Base-by-base conservation (phyloP, 257 asterid genomes). In the Ilex aquifolium region DNA sequence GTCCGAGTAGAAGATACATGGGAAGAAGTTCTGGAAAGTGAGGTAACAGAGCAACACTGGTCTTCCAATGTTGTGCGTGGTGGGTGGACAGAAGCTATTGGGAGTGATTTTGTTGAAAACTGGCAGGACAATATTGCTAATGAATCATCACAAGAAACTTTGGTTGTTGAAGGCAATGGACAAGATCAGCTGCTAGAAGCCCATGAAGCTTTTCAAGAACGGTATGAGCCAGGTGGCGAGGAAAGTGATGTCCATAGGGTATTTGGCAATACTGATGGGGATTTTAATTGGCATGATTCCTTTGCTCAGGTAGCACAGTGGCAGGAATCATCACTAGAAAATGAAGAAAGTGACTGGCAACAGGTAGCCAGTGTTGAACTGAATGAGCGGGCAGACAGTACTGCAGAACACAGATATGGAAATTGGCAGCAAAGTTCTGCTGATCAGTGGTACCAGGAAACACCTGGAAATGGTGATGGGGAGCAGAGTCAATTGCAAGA, bases 401-500 rank as follows among this genome's bases (percentile, higher is more conserved):
- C 55, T 49, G 65, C 66, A 65, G 88, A 72, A 71, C 57, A 66
- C 63, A 64, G 51, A 48, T 51, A 6, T 30, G 65, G 74, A 73
- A 69, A 57, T 51, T 78, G 74, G 82, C 81, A 69, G 57, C 82
- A 79, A 57, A 59, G 17, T 58, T 54, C 73, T 60, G 77, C 65
- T 59, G 62, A 67, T 65, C 82, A 73, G 27, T 73, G 74, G 77
- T 64, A 70, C 67, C 85, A 17, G 39, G 91, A 74, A 74, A 68
- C 71, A 29, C 60, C 74, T 42, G 71, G 60, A 32, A 68, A 72
- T 72, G 70, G 64, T 65, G 74, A 44, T 60, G 77, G 71, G 55
- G 88, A 68, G 57, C 82, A 72, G 53, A 74, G 64, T 71, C 76
- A 65, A 65, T 56, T 58, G 56, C 86, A 77, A 69, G 88, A 83